phyloP scores from a whole-genome alignment of 768 basidiomycete genomes.

The Pleurotus platypus region DNA sequence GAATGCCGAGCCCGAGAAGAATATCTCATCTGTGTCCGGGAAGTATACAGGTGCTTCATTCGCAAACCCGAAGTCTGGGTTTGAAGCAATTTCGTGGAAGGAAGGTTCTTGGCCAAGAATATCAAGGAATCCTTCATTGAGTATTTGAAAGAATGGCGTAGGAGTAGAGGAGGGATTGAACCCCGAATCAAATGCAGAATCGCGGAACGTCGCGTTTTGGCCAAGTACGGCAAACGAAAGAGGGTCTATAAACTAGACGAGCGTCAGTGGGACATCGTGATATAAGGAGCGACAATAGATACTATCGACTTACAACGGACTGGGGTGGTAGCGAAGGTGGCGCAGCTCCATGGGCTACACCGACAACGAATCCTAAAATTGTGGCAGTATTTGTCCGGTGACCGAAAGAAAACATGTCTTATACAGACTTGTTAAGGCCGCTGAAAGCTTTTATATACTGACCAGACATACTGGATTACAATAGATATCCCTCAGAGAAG shows the following conservation, averaged over 20 bases:
- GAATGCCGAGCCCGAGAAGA: slow-evolving; percentile 63
- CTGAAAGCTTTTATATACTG: too few relatives aligned
- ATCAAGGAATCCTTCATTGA: slow-evolving; percentile 47
- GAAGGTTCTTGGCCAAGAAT: slow-evolving; percentile 57
- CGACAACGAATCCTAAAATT: too few relatives aligned
- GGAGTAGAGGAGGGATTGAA: slow-evolving; percentile 60
- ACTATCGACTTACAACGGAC: too few relatives aligned
- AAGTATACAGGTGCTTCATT: slow-evolving; percentile 77
- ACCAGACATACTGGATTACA: too few relatives aligned
- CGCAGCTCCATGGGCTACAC: too few relatives aligned
- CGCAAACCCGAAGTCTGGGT: slow-evolving; percentile 64
- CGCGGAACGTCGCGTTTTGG: slow-evolving; percentile 34
- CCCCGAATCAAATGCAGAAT: slow-evolving; percentile 32
- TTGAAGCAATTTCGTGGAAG: slow-evolving; percentile 56
- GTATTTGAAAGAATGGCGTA: slow-evolving; percentile 55
- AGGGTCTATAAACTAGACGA: slow-evolving; percentile 44
- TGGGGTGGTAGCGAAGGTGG: too few relatives aligned
- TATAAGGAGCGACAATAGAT: too few relatives aligned
- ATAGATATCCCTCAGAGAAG: too few relatives aligned
- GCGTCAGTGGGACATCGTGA: too few relatives aligned
- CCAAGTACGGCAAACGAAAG: slow-evolving; percentile 49
- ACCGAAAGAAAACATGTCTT: too few relatives aligned
- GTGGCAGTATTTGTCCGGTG: too few relatives aligned
- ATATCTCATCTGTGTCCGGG: slow-evolving; percentile 60
- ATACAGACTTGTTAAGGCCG: too few relatives aligned